Conservation (phyloP, 805 yeast genomes). For the Barnettozyma sp. region DNA sequence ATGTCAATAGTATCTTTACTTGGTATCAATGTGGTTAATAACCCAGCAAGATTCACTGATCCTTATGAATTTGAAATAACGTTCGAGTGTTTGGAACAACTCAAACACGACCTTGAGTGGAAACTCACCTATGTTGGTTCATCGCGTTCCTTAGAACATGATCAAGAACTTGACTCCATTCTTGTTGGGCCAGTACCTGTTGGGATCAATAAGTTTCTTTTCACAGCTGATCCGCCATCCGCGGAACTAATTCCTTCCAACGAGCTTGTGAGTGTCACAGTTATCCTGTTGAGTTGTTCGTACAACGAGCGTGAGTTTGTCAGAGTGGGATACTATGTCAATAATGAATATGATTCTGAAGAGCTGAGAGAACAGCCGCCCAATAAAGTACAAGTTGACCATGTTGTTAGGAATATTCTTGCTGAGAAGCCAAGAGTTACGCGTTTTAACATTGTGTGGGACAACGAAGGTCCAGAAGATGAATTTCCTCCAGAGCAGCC, state of each 20-base stretch:
- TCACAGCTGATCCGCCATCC: constrained; percentile 94
- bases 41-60: constrained; percentile 90
- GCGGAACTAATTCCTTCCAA: constrained; percentile 95
- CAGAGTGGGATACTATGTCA: constrained; percentile 94
- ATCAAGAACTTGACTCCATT: constrained; percentile 92
- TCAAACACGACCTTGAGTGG: constrained; percentile 88
- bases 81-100: constrained; percentile 90
- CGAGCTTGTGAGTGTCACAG: constrained; percentile 93
- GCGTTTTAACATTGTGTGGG: constrained; percentile 96
- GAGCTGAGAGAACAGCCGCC: constrained; percentile 94
- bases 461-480: constrained; percentile 60
- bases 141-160: constrained; percentile 89
- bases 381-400: constrained; percentile 85
- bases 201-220: constrained; percentile 87
- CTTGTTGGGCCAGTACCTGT: constrained; percentile 99
- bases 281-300: constrained; percentile 84
- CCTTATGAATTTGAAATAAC: constrained; percentile 96
- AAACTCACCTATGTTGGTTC: constrained; percentile 95
- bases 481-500: constrained; percentile 75
- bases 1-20: constrained; percentile 93
- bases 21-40: constrained; percentile 87
- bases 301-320: constrained; percentile 93
- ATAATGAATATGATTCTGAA: constrained; percentile 92
- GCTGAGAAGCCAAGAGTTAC: constrained; percentile 99
- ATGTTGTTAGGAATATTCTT: constrained; percentile 85